phyloP scores from a whole-genome alignment of 768 basidiomycete genomes.

The Xanthoconium stramineum region DNA sequence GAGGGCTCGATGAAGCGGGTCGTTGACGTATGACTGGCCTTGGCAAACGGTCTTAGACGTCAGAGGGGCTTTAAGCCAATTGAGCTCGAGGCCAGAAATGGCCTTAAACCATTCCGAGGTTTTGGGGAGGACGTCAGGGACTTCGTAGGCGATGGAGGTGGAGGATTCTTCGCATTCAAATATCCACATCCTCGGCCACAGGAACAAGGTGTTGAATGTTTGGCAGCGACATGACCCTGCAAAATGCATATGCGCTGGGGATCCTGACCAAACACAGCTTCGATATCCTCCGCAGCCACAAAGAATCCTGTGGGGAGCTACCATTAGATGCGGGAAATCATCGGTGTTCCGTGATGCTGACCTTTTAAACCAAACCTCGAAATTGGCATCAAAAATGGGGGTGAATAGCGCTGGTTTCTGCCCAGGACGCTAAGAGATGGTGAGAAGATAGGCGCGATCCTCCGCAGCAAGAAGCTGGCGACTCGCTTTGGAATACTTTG shows the following conservation, averaged over 20 bases:
- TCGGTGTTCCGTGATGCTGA: conserved; percentile 28
- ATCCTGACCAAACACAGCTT: conserved; percentile 98
- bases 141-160: conserved; percentile 45
- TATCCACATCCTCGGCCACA: conserved; percentile 36
- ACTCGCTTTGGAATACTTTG: conserved; percentile 75
- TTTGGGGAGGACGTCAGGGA: conserved; percentile 56
- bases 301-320: conserved; percentile 65
- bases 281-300: conserved; percentile 98
- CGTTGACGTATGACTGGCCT: conserved; percentile 80
- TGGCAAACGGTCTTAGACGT: conserved; percentile 83
- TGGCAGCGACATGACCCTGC: conserved; percentile 94
- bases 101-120: conserved; percentile 75
- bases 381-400: conserved; percentile 86
- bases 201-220: conserved; percentile 80
- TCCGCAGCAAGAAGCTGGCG: conserved; percentile 88
- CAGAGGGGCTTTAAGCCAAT: conserved; percentile 85
- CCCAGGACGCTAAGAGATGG: conserved; percentile 91
- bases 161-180: conserved; percentile 38
- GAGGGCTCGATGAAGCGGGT: conserved; percentile 85
- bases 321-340: conserved; percentile 7
- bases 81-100: conserved; percentile 76
- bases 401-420: conserved; percentile 99
- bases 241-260: conserved; percentile 97
- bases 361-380: conserved; percentile 99
- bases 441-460: conserved; percentile 93